Base-by-base conservation (phyloP, 2,329 filamentous ascomycete species). In the Fusarium stilboides region DNA sequence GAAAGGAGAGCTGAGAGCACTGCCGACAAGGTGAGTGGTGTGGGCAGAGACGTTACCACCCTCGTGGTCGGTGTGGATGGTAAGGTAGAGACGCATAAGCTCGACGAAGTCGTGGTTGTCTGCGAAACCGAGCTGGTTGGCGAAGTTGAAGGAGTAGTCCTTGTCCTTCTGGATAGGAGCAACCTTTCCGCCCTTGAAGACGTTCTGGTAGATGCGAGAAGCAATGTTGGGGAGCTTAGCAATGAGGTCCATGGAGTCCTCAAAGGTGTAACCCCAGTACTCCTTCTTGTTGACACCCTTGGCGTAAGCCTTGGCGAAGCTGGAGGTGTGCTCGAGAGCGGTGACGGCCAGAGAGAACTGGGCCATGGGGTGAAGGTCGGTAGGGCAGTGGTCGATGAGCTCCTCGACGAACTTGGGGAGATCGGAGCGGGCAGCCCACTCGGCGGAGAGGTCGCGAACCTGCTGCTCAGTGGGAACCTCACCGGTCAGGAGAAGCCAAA, bases 161-260 rank as follows among this genome's bases (percentile, higher is more conserved):
- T 98, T 96, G 87, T 98, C 95, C 89, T 97, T 97, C 88, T 98
- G 91, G 82, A 97, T 89, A 57, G 94, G 82, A 65, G 94, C 93
- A 75, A 99, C 95, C 91, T 98, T 98, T 86, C 96, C 96, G 80
- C 97, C 96, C 91, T 98, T 98, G 93, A 97, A 99, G 82, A 98
- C 92, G 84, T 99, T 99, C 88, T 97, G 96, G 91, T 99, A 99
- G 89, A 99, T 99, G 86, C 94, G 94, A 71, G 96, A 88, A 72
- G 96, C 96, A 78, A 99, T 98, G 82, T 94, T 98, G 81, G 96
- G 96, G 77, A 99, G 93, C 91, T 98, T 98, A 80, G 96, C 96
- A 82, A 99, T 99, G 82, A 99, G 88, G 86, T 99, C 95, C 95
- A 99, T 98, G 69, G 94, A 96, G 86, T 99, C 96, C 90, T 99